Evolutionary conservation across 345 rosid genomes (phyloP), one percentile per base, ranked within the genome.

Genomic region (Physaria fendleri): DNA sequence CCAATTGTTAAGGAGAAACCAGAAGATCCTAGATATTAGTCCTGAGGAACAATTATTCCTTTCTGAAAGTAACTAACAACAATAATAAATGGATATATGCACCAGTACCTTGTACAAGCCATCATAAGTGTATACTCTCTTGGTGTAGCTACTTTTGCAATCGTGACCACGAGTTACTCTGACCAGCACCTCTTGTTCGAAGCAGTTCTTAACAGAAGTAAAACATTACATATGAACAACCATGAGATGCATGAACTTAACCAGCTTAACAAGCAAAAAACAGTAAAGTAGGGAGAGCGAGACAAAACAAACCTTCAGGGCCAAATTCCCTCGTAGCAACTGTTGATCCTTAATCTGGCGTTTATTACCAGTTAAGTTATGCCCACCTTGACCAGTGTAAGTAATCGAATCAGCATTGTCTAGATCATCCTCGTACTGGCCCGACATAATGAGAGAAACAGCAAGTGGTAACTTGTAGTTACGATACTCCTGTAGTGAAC

Each of bases 311-410:
- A 87, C 97, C 97, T 93, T 90, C 12, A 93, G 77, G 27, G 88
- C 99, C 74, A 93, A 58, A 80, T 93, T 93, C 62, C 97, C 99
- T 62, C 90, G 87, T 22, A 51, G 48, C 75, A 93, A 20, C 21
- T 51, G 67, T 68, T 93, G 97, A 71, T 87, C 96, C 41, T 33
- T 62, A 43, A 77, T 71, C 79, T 93, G 99, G n/a, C 85, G 94
- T 68, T 87, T 93, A 67, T 87, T 65, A 58, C 99, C 99, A 2
- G 68, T 70, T 45, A 93, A 78, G 72, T 90, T 73, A 53, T 90
- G 83, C 20, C 99, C 97, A 30, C 99, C 97, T 77, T 90, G 96
- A 14, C 99, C 97, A 62, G 99, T 93, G 66, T 93, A 93, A 14
- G 81, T 71, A 40, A 93, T 80, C 29, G 81, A 88, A 34, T 93